Conservation (phyloP, 805 yeast species). For the Pichia manshurica region DNA sequence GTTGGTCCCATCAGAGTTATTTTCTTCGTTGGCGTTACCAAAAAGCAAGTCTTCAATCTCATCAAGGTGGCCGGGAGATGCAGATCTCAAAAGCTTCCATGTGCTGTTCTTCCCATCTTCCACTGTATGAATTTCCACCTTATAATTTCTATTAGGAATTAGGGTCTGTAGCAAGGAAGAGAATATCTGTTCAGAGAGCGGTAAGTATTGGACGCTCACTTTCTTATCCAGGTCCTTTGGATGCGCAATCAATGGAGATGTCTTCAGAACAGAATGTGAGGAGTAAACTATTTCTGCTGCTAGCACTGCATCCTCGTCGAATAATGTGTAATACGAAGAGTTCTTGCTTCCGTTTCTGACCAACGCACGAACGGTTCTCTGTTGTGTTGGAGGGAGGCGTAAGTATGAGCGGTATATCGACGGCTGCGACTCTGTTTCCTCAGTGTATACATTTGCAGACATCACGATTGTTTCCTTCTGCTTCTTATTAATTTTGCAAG, state of each 20-base stretch:
- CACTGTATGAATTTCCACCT: constrained; percentile 63
- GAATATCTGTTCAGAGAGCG: constrained; percentile 73
- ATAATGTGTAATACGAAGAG: constrained; percentile 72
- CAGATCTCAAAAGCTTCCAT: constrained; percentile 55
- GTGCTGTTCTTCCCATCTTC: constrained; percentile 35
- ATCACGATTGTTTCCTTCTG: background rate
- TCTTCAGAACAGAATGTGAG: constrained; percentile 74
- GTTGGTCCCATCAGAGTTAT: constrained; percentile 32
- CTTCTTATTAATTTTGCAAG: too few species aligned
- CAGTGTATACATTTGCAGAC: constrained; percentile 11
- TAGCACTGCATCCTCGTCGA: constrained; percentile 68
- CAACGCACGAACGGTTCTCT: constrained; percentile 58
- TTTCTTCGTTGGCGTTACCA: constrained; percentile 17
- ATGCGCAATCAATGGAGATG: constrained; percentile 18
- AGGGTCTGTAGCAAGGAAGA: constrained; percentile 58
- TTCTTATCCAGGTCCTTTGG: constrained; percentile 39
- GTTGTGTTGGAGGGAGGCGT: constrained; percentile 43
- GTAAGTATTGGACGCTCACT: constrained; percentile 48
- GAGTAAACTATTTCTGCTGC: constrained; percentile 83
- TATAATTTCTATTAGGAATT: constrained; percentile 63
- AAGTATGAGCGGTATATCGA: constrained; percentile 28
- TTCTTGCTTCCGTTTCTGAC: constrained; percentile 41
- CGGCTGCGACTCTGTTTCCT: constrained; percentile 12
- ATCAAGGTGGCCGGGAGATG: constrained; percentile 88
- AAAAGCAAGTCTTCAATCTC: constrained; percentile 64